Evolutionary conservation across 2,329 filamentous ascomycete genomes (phyloP).

Genomic region (Pseudogymnoascus sp.): DNA sequence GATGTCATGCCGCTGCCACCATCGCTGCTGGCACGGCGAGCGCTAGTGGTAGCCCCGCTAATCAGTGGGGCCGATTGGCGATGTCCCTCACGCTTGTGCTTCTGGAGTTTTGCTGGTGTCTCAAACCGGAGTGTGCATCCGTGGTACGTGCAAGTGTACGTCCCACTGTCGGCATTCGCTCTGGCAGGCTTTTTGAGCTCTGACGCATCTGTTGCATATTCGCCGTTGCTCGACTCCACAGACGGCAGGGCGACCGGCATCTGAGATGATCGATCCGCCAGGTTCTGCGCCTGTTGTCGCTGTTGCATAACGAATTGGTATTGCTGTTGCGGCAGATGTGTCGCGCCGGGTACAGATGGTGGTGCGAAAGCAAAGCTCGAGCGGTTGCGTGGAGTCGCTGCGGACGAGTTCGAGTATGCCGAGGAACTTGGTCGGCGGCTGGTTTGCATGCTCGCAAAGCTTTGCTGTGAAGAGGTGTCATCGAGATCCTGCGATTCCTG

Average conservation of each 20-base stretch:
- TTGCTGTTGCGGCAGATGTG: constrained; percentile 24
- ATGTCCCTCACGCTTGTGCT: constrained; percentile 92
- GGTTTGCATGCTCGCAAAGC: constrained; percentile 35
- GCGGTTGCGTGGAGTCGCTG: constrained; percentile 20
- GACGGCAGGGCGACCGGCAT: constrained; percentile 28
- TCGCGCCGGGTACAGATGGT: constrained; percentile 28
- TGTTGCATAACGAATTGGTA: constrained; percentile 26
- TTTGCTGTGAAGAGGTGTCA: constrained; percentile 31
- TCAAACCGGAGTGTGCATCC: constrained; percentile 85
- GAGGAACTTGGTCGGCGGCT: constrained; percentile 31
- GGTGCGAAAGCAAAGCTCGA: constrained; percentile 37
- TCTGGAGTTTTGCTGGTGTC: constrained; percentile 76
- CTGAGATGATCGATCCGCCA: constrained; percentile 21
- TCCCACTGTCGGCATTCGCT: constrained; percentile 68
- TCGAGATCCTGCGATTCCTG: constrained; percentile 26
- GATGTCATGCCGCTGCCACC: constrained; percentile 37
- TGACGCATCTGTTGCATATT: constrained; percentile 27
- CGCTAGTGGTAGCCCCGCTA: constrained; percentile 26
- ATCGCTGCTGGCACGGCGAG: constrained; percentile 14
- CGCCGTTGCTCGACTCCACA: constrained; percentile 33
- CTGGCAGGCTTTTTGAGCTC: constrained; percentile 44
- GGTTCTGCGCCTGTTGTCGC: constrained; percentile 19
- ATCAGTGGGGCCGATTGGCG: constrained; percentile 56
- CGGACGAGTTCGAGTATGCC: constrained; percentile 25
- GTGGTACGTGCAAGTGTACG: constrained; percentile 94